These are phyloP conservation scores for Wolfiporia cocos DNA, from an alignment of 1,284 basidiomycete species.

Conservation along the genomic window DNA sequence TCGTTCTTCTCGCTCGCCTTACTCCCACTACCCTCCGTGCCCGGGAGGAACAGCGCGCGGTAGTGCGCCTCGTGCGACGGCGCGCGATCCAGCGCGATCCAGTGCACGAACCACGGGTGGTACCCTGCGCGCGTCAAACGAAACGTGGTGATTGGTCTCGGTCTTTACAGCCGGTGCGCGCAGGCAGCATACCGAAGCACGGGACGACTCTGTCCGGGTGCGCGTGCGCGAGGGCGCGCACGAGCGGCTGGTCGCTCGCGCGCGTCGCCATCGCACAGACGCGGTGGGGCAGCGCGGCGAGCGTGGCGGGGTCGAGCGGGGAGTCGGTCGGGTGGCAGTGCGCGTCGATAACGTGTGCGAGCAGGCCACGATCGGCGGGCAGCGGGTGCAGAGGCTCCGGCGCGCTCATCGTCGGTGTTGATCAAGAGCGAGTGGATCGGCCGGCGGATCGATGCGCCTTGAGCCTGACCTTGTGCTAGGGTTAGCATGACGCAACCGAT, in stretches of 20 bases:
- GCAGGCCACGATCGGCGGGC: constrained; percentile 25
- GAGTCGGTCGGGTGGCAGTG: constrained; percentile 82
- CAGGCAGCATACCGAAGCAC: constrained; percentile 54
- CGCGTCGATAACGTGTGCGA: constrained; percentile 65
- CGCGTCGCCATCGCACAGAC: constrained; percentile 74
- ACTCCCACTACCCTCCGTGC: constrained; percentile 6
- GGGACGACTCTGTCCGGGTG: constrained; percentile 67
- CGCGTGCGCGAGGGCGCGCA: constrained; percentile 49
- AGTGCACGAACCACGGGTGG: constrained; percentile 81
- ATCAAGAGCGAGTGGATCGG: too few relatives aligned
- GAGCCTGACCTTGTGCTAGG: too few relatives aligned
- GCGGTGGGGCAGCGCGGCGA: constrained; percentile 49
- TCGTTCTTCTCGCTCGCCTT: constrained; percentile 22
- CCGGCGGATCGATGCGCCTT: too few relatives aligned
- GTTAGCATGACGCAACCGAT: too few relatives aligned
- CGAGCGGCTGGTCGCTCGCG: constrained; percentile 55
- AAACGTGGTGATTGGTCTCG: too few relatives aligned
- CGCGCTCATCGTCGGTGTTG: too few relatives aligned
- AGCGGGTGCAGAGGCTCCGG: constrained; percentile 1
- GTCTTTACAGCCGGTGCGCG: too few relatives aligned
- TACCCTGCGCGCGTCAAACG: constrained; percentile 58
- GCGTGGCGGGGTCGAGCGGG: constrained; percentile 35
- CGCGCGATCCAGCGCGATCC: constrained; percentile 42
- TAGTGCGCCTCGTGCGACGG: constrained; percentile 64
- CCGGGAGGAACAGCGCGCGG: constrained; percentile 43